phyloP scores from a whole-genome alignment of 148 eudicot genomes.

The Euryodendron excelsum region DNA sequence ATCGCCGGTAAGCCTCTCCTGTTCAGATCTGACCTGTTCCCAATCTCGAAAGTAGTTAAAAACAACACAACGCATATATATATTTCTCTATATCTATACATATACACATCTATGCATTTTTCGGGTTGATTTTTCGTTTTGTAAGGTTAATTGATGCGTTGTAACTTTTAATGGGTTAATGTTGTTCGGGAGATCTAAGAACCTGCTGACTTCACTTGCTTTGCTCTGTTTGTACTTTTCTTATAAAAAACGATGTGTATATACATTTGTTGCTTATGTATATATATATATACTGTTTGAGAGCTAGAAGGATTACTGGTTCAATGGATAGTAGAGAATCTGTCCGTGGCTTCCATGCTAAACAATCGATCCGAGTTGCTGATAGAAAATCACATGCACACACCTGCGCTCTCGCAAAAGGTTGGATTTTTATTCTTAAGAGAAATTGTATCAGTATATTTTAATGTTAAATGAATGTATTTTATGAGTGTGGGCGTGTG shows the following conservation, averaged over 20 bases:
- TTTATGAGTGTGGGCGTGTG: background rate
- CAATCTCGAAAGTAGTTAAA: background rate
- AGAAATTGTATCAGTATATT: background rate
- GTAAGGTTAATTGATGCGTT: too few species aligned
- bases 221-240: too few species aligned
- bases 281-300: too few species aligned
- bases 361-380: background rate
- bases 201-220: too few species aligned
- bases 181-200: too few species aligned
- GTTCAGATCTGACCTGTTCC: background rate
- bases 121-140: too few species aligned
- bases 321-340: background rate
- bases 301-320: background rate
- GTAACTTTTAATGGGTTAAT: too few species aligned
- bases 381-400: background rate
- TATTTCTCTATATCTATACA: background rate
- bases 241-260: too few species aligned
- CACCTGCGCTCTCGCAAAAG: background rate
- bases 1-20: background rate
- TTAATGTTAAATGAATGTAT: background rate
- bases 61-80: background rate
- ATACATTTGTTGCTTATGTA: background rate
- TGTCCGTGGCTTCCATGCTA: background rate
- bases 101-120: background rate
- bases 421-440: background rate